Conservation (phyloP, 805 yeast species). For the Cyberlindnera sargentensis region DNA sequence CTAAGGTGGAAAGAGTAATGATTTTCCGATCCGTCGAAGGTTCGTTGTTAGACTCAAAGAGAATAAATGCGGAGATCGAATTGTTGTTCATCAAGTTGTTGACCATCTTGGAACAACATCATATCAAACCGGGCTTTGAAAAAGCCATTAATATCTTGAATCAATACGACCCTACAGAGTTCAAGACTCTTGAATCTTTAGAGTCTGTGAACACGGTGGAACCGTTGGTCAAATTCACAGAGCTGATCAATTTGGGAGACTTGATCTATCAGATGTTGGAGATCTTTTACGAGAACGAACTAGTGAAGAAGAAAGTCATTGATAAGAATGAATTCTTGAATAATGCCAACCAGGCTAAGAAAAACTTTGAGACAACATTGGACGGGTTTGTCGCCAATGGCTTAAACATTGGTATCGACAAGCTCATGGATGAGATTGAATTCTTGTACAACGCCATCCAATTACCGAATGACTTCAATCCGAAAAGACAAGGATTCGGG, state of each 20-base stretch:
- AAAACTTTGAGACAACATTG: slow-evolving; percentile 69
- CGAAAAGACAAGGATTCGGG: slow-evolving; percentile 22
- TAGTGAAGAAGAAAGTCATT: slow-evolving; percentile 47
- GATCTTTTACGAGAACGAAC: slow-evolving; percentile 83
- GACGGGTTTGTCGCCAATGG: slow-evolving; percentile 94
- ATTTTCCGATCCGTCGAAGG: slow-evolving; percentile 28
- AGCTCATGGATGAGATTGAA: slow-evolving; percentile 75
- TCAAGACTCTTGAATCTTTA: slow-evolving; percentile 27
- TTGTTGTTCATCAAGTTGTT: slow-evolving; percentile 65
- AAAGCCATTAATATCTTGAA: slow-evolving; percentile 67
- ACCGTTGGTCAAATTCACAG: slow-evolving; percentile 82
- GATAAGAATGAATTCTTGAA: slow-evolving; percentile 75
- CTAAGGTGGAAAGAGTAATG: slow-evolving; percentile 51
- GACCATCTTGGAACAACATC: slow-evolving; percentile 57
- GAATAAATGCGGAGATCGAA: slow-evolving; percentile 36
- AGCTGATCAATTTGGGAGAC: slow-evolving; percentile 88
- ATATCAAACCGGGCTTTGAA: slow-evolving; percentile 78
- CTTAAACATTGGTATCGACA: slow-evolving; percentile 84
- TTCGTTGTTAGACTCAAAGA: slow-evolving; percentile 23
- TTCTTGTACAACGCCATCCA: slow-evolving; percentile 48
- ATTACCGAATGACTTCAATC: slow-evolving; percentile 56
- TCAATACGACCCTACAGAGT: slow-evolving; percentile 57
- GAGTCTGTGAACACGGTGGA: slow-evolving; percentile 42
- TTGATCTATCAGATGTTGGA: slow-evolving; percentile 87
- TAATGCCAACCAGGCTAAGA: slow-evolving; percentile 71